phyloP scores from a whole-genome alignment of 2,329 filamentous ascomycete species.

The Samsoniella hepiali region DNA sequence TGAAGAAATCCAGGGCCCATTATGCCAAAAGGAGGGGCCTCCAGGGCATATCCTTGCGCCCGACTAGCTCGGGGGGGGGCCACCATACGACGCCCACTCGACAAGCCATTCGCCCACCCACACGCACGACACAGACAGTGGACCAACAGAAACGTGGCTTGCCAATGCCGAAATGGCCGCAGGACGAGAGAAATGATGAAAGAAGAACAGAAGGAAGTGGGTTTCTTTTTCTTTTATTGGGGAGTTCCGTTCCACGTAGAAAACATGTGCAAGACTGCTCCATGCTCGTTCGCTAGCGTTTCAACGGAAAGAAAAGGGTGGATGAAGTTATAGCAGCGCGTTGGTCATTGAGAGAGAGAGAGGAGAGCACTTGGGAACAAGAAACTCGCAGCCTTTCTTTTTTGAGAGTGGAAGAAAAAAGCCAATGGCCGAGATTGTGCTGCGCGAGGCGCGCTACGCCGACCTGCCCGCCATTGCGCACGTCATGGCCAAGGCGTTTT shows the following conservation, averaged over 20 bases:
- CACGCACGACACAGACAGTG: neutral
- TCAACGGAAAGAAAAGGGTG: neutral
- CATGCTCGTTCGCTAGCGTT: neutral
- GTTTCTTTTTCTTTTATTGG: neutral
- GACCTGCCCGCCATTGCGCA: conserved; percentile 30
- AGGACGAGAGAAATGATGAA: conserved; percentile 18
- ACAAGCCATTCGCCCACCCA: neutral
- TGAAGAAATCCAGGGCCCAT: no score
- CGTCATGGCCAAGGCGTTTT: conserved; percentile 32
- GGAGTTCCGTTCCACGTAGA: neutral
- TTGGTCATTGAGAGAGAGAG: neutral
- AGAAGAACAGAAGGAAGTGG: neutral
- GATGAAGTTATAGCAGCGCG: neutral
- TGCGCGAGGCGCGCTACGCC: conserved; percentile 22
- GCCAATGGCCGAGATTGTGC: conserved; percentile 3
- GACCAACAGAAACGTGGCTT: neutral
- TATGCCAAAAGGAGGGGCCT: no score
- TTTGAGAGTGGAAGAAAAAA: no score
- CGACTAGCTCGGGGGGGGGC: no score
- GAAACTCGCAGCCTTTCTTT: no score
- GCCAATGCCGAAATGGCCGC: neutral
- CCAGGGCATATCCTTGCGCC: no score
- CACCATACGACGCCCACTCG: neutral
- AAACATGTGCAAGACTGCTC: neutral
- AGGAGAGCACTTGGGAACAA: neutral